Percentiles rank a stretch among this genome's conserved stretches.
Evolutionary conservation across 495 filamentous ascomycete species (phyloP).

Genomic region (Hypoxylon lienhwacheense): DNA sequence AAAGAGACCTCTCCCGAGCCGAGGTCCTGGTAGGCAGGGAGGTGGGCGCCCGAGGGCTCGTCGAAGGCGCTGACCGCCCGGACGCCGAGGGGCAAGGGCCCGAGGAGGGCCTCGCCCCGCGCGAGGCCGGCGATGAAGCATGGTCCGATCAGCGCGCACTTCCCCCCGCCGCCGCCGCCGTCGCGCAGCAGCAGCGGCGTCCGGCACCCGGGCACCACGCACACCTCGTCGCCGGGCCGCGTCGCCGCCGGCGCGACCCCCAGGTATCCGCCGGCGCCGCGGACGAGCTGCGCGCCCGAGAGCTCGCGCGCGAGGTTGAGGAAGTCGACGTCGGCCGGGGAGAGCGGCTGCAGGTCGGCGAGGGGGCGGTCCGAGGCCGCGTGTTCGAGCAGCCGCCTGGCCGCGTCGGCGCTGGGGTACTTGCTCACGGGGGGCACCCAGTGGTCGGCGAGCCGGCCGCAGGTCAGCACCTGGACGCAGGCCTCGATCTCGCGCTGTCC

Average conservation of each 20-base stretch:
- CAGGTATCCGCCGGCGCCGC: background rate
- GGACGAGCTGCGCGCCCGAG: background rate
- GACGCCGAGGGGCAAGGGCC: slow-evolving; percentile 6
- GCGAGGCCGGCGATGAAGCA: slow-evolving; percentile 4
- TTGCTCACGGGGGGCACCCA: background rate
- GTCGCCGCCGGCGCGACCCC: slow-evolving; percentile 1
- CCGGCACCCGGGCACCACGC: slow-evolving; percentile 11
- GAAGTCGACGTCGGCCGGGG: background rate
- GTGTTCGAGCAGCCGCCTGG: background rate
- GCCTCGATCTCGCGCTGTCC: background rate
- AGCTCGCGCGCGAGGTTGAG: no score
- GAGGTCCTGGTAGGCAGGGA: background rate
- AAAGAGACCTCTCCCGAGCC: slow-evolving; percentile 1
- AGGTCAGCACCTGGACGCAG: background rate
- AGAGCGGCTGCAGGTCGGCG: no score
- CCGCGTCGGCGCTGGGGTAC: background rate
- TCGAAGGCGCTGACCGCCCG: background rate
- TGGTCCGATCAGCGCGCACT: slow-evolving; percentile 7
- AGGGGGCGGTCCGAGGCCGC: no score
- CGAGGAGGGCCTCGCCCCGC: slow-evolving; percentile 16
- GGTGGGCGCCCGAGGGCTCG: background rate
- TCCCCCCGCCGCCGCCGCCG: background rate
- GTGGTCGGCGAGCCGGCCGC: background rate
- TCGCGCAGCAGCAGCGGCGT: slow-evolving; percentile 1
- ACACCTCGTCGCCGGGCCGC: slow-evolving; percentile 11